phyloP scores from a whole-genome alignment of 768 basidiomycete species.

The Boletus edulis region DNA sequence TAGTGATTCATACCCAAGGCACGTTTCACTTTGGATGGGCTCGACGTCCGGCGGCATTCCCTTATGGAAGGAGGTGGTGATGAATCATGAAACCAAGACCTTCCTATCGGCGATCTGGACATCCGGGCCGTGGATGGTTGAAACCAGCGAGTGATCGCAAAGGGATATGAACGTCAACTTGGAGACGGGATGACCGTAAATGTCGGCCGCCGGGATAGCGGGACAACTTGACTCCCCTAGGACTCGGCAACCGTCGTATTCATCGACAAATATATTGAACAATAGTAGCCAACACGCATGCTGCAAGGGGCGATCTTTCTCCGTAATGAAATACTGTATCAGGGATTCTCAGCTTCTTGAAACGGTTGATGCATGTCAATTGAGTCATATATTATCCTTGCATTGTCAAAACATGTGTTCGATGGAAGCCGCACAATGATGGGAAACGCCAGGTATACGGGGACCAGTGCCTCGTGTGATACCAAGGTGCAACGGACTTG shows the following conservation, averaged over 20 bases:
- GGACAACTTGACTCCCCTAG: neutral
- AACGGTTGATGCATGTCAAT: conserved; percentile 10
- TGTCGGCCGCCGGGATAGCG: too few relatives aligned
- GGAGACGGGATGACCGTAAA: neutral
- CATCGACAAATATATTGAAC: conserved; percentile 5
- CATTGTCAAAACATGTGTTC: neutral
- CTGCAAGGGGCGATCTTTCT: conserved; percentile 12
- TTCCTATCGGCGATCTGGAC: neutral
- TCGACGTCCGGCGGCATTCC: conserved; percentile 4
- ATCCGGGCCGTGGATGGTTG: neutral
- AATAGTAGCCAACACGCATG: conserved; percentile 1
- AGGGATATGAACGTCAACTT: neutral
- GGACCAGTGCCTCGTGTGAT: neutral
- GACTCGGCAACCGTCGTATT: conserved; percentile 1
- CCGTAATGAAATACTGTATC: conserved; percentile 11
- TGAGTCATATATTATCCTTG: neutral
- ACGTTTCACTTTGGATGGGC: conserved; percentile 9
- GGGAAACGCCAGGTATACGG: too few relatives aligned
- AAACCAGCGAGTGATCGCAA: neutral
- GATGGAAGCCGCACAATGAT: too few relatives aligned
- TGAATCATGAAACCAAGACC: neutral
- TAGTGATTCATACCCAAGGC: neutral
- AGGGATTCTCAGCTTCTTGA: conserved; percentile 8
- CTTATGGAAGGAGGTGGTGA: conserved; percentile 1
- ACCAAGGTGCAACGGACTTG: neutral